Evolutionary conservation across 306 rosid species (phyloP).

Genomic region (Trifolium dubium): DNA sequence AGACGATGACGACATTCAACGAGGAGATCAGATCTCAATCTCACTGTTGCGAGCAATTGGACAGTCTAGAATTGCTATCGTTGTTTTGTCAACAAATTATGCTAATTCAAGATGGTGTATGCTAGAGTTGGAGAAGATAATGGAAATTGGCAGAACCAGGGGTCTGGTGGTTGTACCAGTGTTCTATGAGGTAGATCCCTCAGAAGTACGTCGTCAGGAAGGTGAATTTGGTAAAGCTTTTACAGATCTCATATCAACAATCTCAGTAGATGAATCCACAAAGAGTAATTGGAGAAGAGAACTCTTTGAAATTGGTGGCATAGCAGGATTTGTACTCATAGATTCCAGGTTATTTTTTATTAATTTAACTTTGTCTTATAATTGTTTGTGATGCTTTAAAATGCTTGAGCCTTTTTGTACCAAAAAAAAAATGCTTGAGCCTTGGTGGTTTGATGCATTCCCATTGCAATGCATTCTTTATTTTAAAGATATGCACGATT

Average conservation of each 20-base stretch:
- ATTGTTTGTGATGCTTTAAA: background rate
- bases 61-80: background rate
- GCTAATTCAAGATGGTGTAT: slow-evolving; percentile 43
- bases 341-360: background rate
- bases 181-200: slow-evolving; percentile 16
- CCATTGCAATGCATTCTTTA: background rate
- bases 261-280: background rate
- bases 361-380: background rate
- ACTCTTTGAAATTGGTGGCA: background rate
- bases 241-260: background rate
- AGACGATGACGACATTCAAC: slow-evolving; percentile 1
- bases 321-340: background rate
- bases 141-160: background rate
- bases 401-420: too few species aligned
- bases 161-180: background rate
- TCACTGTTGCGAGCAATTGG: background rate
- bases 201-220: slow-evolving; percentile 7
- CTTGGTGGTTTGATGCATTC: too few species aligned
- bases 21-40: background rate
- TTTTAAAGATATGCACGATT: background rate
- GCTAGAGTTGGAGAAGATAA: slow-evolving; percentile 7
- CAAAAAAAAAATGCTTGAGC: too few species aligned
- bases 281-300: background rate
- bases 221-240: background rate
- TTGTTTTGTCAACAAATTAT: slow-evolving; percentile 35